Evolutionary conservation across 2,329 filamentous ascomycete species (phyloP).

Genomic region (Aspergillus sojae): DNA sequence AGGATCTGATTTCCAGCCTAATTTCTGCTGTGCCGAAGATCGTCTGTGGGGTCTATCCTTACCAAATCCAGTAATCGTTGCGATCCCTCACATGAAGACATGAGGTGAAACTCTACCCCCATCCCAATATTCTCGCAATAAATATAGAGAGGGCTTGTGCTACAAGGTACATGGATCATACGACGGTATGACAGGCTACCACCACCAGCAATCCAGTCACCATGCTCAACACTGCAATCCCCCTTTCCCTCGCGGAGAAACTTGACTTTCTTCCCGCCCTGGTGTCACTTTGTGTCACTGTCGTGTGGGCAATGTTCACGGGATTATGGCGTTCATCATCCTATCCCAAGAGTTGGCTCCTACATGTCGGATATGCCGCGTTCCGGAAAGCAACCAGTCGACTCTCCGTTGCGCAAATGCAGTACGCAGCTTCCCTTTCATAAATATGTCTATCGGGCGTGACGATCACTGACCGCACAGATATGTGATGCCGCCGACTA

Average conservation of each 20-base stretch:
- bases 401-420: slow-evolving; percentile 32
- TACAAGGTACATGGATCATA: background rate
- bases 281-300: slow-evolving; percentile 27
- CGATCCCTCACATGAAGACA: slow-evolving; percentile 14
- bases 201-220: background rate
- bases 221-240: slow-evolving; percentile 24
- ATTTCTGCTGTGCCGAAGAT: background rate
- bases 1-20: background rate
- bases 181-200: background rate
- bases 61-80: slow-evolving; percentile 22
- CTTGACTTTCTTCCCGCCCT: slow-evolving; percentile 39
- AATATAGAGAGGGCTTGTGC: background rate
- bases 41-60: slow-evolving; percentile 10
- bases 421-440: slow-evolving; percentile 21
- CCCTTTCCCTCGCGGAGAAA: slow-evolving; percentile 33
- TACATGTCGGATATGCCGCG: slow-evolving; percentile 40
- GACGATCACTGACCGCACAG: slow-evolving; percentile 12
- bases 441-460: too few species aligned
- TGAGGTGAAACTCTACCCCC: background rate
- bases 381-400: slow-evolving; percentile 35
- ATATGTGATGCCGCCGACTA: slow-evolving; percentile 26
- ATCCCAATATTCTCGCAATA: background rate
- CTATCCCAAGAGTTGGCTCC: slow-evolving; percentile 32
- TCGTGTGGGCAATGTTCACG: slow-evolving; percentile 32
- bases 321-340: slow-evolving; percentile 30